These are phyloP conservation scores for Perkinsus chesapeaki DNA, from an alignment of 169 alveolate genomes.

Conservation along the genomic window DNA sequence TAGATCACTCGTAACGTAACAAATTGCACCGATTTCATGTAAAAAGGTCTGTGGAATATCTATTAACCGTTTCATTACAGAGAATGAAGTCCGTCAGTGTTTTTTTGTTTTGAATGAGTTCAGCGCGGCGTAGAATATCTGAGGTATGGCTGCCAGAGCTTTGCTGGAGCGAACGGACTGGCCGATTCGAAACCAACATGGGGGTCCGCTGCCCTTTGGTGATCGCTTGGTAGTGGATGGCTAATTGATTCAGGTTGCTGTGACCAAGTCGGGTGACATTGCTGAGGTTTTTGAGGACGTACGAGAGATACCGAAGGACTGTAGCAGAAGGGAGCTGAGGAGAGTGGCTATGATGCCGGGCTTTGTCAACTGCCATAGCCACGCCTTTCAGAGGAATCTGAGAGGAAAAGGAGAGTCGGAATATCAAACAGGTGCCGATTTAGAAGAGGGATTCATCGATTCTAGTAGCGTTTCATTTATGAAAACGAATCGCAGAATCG, in stretches of 20 bases:
- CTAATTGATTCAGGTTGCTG: background rate
- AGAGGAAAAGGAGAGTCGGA: slow-evolving; percentile 10
- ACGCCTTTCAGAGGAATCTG: slow-evolving; percentile 5
- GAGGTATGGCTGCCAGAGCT: background rate
- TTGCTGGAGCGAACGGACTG: background rate
- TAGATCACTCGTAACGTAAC: too few relatives aligned
- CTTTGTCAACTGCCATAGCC: slow-evolving; percentile 12
- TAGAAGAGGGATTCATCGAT: background rate
- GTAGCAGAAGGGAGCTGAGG: background rate
- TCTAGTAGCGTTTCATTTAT: too few relatives aligned
- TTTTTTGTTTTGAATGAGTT: background rate
- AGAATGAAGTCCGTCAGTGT: too few relatives aligned
- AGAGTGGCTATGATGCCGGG: background rate
- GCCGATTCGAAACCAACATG: background rate
- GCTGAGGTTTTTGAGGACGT: background rate
- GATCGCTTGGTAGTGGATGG: background rate
- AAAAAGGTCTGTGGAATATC: too few relatives aligned
- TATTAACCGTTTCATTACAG: too few relatives aligned
- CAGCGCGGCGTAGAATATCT: background rate
- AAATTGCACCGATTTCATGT: too few relatives aligned
- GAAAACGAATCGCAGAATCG: background rate
- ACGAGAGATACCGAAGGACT: background rate
- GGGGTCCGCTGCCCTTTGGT: background rate
- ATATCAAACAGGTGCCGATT: background rate
- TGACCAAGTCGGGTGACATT: background rate